Conservation (phyloP, 2,329 filamentous ascomycete genomes). For the Septoria linicola region DNA sequence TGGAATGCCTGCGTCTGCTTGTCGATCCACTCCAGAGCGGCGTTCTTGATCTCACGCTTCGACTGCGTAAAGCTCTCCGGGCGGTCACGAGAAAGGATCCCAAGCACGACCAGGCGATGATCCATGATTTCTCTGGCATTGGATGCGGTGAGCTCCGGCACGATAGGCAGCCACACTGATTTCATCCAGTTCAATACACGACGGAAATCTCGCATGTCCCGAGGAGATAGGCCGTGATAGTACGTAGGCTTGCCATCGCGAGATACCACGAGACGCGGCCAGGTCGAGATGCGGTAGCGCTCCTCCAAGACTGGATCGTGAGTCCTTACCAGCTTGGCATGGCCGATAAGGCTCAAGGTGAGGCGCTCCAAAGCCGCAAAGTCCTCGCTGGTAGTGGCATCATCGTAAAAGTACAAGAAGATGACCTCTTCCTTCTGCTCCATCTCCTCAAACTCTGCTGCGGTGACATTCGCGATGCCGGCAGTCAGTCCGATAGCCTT, state of each 20-base stretch:
- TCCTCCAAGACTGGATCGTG: slow-evolving; percentile 72
- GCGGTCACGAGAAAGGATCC: slow-evolving; percentile 77
- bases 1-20: slow-evolving; percentile 90
- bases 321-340: slow-evolving; percentile 90
- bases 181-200: slow-evolving; percentile 90
- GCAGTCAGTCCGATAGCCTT: slow-evolving; percentile 76
- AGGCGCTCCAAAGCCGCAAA: slow-evolving; percentile 84
- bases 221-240: slow-evolving; percentile 80
- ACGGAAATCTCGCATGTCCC: slow-evolving; percentile 86
- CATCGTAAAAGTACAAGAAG: slow-evolving; percentile 96
- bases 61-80: slow-evolving; percentile 74
- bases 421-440: slow-evolving; percentile 94
- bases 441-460: slow-evolving; percentile 71
- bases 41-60: slow-evolving; percentile 89
- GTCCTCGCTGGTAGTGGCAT: slow-evolving; percentile 89
- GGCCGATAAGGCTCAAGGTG: slow-evolving; percentile 83
- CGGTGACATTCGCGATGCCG: slow-evolving; percentile 79
- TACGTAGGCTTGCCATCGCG: slow-evolving; percentile 87
- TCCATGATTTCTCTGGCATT: slow-evolving; percentile 96
- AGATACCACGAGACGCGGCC: slow-evolving; percentile 88
- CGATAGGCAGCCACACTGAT: slow-evolving; percentile 91
- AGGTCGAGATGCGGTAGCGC: slow-evolving; percentile 92
- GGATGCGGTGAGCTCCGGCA: slow-evolving; percentile 85
- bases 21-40: slow-evolving; percentile 96
- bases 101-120: slow-evolving; percentile 89